Evolutionary conservation across 768 basidiomycete species (phyloP), one percentile per base, ranked within the genome.

Genomic region (Psilocybe sp.): DNA sequence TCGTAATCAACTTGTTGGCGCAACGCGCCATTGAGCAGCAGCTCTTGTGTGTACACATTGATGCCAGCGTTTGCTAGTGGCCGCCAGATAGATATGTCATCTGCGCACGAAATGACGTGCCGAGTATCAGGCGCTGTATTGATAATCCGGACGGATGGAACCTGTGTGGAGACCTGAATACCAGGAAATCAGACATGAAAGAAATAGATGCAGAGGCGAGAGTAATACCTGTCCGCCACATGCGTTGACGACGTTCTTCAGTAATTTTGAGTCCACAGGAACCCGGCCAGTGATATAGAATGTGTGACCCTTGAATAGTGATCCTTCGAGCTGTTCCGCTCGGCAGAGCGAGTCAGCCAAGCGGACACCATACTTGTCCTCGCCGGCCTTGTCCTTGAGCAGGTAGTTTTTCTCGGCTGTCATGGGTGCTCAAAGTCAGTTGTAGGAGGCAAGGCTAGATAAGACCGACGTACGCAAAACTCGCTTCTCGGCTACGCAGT

Each of bases 231-330:
- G 77, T 0, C 90, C 92, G 3, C 92, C 90, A 54, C 80, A 78
- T 0, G 85, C 81, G 5, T 69, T 66, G 4, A 93, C 73, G 5
- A 95, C 82, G 41, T 80, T 81, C 69, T 81, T 85, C 47, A 94
- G 66, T 33, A 89, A 61, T 56, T 80, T 80, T 38, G 65, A 60
- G 42, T 85, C 82, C 1, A 85, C 70, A 0, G 72, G 61, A 1
- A 91, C 82, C 52, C 77, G 82, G 0, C 78, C 74, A 0, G 90
- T 93, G 44, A 92, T 66, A 56, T 91, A 93, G 67, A 95, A 91
- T 0, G 74, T 80, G 64, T 78, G 79, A 14, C 79, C 79, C 2
- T 73, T 69, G 50, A 95, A 81, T 0, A 93, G 62, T 50, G 75
- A 80, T 7, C 80, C 80, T 13, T 70, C 62, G 12, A 67, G 64